Percentiles rank a stretch among this genome's conserved stretches.
phyloP scores from a whole-genome alignment of 257 asterid genomes.

The Nicotiana otophora region DNA sequence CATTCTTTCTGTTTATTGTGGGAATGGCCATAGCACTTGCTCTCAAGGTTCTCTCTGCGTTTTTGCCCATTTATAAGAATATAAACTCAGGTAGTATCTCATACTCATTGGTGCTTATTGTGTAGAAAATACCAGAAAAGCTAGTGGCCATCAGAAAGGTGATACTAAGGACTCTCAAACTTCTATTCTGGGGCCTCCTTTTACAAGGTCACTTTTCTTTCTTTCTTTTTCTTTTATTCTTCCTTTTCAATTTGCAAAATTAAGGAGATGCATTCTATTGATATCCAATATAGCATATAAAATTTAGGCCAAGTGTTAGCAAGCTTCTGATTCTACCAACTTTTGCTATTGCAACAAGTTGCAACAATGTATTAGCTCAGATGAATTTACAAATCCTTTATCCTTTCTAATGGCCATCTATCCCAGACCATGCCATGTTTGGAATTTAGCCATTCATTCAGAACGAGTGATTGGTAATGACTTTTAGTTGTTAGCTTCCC shows the following conservation, averaged over 20 bases:
- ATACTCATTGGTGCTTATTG: conserved; percentile 4
- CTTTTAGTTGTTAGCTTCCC: not conserved
- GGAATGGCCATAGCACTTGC: conserved; percentile 77
- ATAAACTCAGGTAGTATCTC: not conserved
- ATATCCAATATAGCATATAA: not conserved
- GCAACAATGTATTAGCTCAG: not conserved
- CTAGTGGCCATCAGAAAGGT: conserved; percentile 44
- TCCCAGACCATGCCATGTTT: not conserved
- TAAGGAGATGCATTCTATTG: not conserved
- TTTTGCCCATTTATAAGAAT: not conserved
- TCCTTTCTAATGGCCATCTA: not conserved
- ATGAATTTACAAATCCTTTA: not conserved
- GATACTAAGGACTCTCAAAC: conserved; percentile 60
- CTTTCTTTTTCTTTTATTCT: not conserved
- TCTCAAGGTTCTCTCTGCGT: conserved; percentile 38
- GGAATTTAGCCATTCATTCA: not conserved
- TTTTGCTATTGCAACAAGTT: not conserved
- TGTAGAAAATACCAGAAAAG: conserved; percentile 48
- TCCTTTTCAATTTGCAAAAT: not conserved
- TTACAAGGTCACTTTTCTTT: conserved; percentile 55
- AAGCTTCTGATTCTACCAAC: conserved; percentile 3
- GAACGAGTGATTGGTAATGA: not conserved
- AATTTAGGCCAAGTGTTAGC: not conserved
- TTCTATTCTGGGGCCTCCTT: conserved; percentile 75
- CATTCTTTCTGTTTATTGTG: conserved; percentile 71